Base-by-base conservation (phyloP, 257 asterid genomes). In the Nyctanthes arbortristis region DNA sequence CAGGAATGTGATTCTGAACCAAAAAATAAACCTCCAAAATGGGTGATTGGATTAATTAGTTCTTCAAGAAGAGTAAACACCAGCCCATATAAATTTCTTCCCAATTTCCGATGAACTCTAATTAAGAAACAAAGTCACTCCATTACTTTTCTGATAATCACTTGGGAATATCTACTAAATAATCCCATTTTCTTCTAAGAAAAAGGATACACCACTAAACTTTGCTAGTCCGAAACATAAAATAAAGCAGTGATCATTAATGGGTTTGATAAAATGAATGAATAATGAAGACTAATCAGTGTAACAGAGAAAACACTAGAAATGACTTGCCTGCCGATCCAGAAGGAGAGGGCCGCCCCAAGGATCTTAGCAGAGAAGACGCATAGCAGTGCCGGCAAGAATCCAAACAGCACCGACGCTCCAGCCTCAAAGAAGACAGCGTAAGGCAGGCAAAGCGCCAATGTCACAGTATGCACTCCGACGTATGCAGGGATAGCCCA, bases 361-460 rank as follows among this genome's bases (percentile, higher is more conserved):
- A 93, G 92, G 63, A 93, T 63, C 87, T 93, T 93, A 11, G 97
- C 98, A 20, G 89, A 81, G 70, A 93, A 93, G 69, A 93, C 98
- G 29, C 96, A 90, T 16, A 86, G 65, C 56, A 90, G 90, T 47
- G 96, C 97, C 13, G 97, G 97, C 60, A 87, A 68, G 64, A 93
- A 91, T 34, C 98, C 97, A 75, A 93, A 93, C 55, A 93, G 86
- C 60, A 93, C 78, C 24, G 99, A 89, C 63, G 99, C 99, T 16
- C 91, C 99, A n/a, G 97, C 94, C 84, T 93, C 97, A 45, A 93
- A 89, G 77, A 91, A 87, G 10, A 93, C 91, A n/a, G 99, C 99
- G 63, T 78, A 85, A 1, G 99, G 99, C 11, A 93, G 80, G 83
- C 99, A 93, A 0, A 91, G 83, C n/a, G 99, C 89, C 2, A 93